Evolutionary conservation across 1,284 basidiomycete genomes (phyloP), one percentile per base, ranked within the genome.

Genomic region (Chalciporus sp.): DNA sequence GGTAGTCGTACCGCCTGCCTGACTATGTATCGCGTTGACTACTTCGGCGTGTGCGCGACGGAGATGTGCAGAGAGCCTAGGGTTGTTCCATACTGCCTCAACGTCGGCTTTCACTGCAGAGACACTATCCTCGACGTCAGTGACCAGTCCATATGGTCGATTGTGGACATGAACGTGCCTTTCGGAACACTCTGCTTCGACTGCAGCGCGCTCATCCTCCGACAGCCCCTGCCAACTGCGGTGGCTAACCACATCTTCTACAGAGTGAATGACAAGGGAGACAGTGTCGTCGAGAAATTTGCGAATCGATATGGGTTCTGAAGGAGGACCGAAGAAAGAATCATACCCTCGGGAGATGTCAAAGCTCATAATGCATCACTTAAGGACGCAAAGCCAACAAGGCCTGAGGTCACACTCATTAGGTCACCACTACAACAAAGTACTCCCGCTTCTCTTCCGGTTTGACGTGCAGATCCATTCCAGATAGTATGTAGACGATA

Each of bases 61-160:
- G 43, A 88, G 72, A 65, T 86, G 74, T 1, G 79, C 79, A 62
- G 83, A 83, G 31, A 85, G 70, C n/a, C 69, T 72, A 2, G 86
- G 83, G 58, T 84, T 76, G 44, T 77, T 68, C 73, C 85, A 81
- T 7, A 78, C 71, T 14, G 77, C 67, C 44, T 75, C 70, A 4
- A 88, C 61, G 3, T 74, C 61, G 17, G 72, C 56, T 53, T 74
- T 75, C 10, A 90, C 65, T 58, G 86, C 85, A 43, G 76, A 65
- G 27, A 88, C 74, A 58, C 87, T 90, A 61, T 53, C 43, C 46
- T 14, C 16, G 14, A 12, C 9, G n/a, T 44, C 29, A 44, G 39
- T 26, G 17, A 49, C 19, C 42, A 47, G 20, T 11, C 8, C 29
- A n/a, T 35, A 28, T 46, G 17, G 14, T 19, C 7, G 7, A n/a